Percentiles rank a stretch among this genome's conserved stretches.
These are phyloP conservation scores for Trifolium subterraneum DNA, from an alignment of 306 rosid genomes.

Conservation along the genomic window DNA sequence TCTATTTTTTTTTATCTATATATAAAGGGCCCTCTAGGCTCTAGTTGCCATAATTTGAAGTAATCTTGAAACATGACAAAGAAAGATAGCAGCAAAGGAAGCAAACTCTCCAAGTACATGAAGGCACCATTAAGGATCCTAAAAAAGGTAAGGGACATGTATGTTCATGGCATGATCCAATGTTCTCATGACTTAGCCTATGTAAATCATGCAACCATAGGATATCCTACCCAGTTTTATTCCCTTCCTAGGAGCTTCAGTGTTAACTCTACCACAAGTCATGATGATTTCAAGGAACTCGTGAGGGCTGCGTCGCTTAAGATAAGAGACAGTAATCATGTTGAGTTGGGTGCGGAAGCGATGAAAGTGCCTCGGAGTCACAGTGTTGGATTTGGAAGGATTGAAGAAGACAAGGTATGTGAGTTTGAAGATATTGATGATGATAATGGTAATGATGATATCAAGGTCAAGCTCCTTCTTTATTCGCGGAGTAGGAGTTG, in stretches of 20 bases:
- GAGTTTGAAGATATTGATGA: conserved; percentile 54
- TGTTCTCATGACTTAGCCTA: conserved; percentile 42
- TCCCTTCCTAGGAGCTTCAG: conserved; percentile 64
- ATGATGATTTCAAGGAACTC: conserved; percentile 59
- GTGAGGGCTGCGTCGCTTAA: conserved; percentile 50
- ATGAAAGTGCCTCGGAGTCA: conserved; percentile 45
- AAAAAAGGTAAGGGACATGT: conserved; percentile 54
- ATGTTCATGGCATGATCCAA: conserved; percentile 53
- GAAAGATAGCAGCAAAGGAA: conserved; percentile 37
- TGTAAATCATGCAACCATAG: conserved; percentile 38
- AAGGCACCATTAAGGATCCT: conserved; percentile 56
- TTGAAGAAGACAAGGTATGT: conserved; percentile 66
- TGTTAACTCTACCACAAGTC: conserved; percentile 20
- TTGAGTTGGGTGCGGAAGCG: not conserved
- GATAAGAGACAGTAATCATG: conserved; percentile 2
- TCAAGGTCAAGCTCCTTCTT: conserved; percentile 32
- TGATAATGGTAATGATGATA: too few relatives aligned
- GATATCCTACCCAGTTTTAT: conserved; percentile 42
- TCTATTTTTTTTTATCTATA: not conserved
- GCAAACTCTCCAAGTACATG: conserved; percentile 38
- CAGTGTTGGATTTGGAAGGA: conserved; percentile 61
- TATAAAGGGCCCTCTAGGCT: not conserved
- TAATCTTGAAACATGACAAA: conserved; percentile 12
- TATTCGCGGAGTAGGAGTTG: conserved; percentile 61
- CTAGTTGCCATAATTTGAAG: not conserved